Evolutionary conservation across 345 rosid genomes (phyloP).

Genomic region (Hevea brasiliensis): DNA sequence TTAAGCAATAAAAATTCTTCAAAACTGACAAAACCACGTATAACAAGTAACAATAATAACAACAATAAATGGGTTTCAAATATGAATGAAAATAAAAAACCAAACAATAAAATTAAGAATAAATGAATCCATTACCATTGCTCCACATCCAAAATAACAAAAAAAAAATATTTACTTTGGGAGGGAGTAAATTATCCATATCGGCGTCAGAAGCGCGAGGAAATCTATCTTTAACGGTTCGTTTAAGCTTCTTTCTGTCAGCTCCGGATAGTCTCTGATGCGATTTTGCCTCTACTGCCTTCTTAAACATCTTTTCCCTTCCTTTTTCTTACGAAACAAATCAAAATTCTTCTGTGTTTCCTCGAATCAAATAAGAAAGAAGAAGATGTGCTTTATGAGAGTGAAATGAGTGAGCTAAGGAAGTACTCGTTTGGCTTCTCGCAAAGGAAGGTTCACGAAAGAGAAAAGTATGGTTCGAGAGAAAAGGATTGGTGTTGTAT

Average conservation of each 20-base stretch:
- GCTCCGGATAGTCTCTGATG: conserved; percentile 98
- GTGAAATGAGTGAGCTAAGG: background rate
- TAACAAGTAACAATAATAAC: background rate
- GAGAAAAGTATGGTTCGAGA: too few relatives aligned
- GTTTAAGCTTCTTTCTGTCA: conserved; percentile 81
- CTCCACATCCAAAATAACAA: background rate
- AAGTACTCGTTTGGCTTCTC: background rate
- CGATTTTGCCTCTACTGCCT: conserved; percentile 81
- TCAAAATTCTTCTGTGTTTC: too few relatives aligned
- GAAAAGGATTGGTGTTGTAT: too few relatives aligned
- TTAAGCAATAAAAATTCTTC: background rate
- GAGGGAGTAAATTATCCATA: conserved; percentile 73
- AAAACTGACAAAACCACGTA: background rate
- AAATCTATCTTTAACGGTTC: conserved; percentile 63
- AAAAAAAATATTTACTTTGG: conserved; percentile 52
- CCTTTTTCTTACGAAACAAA: background rate
- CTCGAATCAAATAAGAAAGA: background rate
- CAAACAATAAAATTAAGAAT: background rate
- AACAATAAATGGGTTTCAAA: background rate
- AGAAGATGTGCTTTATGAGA: background rate
- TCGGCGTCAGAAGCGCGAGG: conserved; percentile 67
- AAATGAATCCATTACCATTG: too few relatives aligned
- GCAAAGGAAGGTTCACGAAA: background rate
- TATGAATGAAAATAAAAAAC: background rate
- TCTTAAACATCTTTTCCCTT: conserved; percentile 69